phyloP scores from a whole-genome alignment of 495 filamentous ascomycete genomes.

The Elasticomyces elasticus region DNA sequence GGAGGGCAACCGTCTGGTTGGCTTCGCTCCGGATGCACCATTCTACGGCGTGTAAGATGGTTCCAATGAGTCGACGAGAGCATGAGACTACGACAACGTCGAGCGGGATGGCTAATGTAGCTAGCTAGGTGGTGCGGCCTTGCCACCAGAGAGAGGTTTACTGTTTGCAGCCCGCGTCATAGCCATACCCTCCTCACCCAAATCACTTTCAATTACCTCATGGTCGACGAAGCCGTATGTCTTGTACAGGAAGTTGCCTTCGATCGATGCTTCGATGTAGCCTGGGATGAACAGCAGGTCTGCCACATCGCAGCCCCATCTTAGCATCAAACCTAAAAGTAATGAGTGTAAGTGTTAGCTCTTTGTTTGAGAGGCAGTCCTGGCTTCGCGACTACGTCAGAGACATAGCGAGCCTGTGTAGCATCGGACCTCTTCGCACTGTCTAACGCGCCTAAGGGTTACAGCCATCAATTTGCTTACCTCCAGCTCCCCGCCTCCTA shows the following conservation, averaged over 20 bases:
- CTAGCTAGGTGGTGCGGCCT: neutral
- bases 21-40: constrained; percentile 24
- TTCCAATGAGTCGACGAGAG: neutral
- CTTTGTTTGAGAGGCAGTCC: too few relatives aligned
- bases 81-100: neutral
- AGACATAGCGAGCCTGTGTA: too few relatives aligned
- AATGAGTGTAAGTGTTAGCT: too few relatives aligned
- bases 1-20: constrained; percentile 29
- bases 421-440: too few relatives aligned
- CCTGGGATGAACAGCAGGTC: constrained; percentile 13
- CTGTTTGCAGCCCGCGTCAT: constrained; percentile 14
- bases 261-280: constrained; percentile 12
- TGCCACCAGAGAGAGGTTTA: constrained; percentile 1
- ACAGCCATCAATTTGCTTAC: too few relatives aligned
- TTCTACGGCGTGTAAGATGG: constrained; percentile 22
- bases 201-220: neutral
- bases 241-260: constrained; percentile 20
- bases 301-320: constrained; percentile 21
- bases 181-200: neutral
- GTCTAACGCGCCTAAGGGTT: too few relatives aligned
- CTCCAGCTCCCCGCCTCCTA: constrained; percentile 13
- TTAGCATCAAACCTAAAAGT: too few relatives aligned
- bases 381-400: too few relatives aligned
- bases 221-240: constrained; percentile 10
- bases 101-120: neutral